These are phyloP conservation scores for Metarhizium guizhouense DNA, from an alignment of 2,329 filamentous ascomycete genomes.

Conservation along the genomic window DNA sequence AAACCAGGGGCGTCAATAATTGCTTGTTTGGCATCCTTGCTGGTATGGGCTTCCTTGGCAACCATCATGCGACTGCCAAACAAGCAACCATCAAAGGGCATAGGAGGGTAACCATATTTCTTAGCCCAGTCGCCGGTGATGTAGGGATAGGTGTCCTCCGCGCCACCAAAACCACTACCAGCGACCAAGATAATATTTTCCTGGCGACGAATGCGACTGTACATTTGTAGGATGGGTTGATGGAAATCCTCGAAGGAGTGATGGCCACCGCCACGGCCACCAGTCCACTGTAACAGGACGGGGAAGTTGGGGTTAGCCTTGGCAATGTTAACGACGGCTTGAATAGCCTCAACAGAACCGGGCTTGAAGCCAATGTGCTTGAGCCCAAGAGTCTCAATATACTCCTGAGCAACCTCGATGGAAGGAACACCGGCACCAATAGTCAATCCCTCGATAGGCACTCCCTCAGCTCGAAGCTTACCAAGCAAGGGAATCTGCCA, in stretches of 20 bases:
- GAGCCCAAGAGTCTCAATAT: conserved; percentile 84
- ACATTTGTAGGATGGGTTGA: conserved; percentile 84
- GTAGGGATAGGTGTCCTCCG: conserved; percentile 88
- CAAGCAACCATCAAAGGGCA: conserved; percentile 89
- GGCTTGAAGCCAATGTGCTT: conserved; percentile 96
- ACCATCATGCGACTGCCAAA: conserved; percentile 95
- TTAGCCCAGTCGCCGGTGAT: conserved; percentile 83
- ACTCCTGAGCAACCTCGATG: conserved; percentile 85
- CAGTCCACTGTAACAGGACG: conserved; percentile 91
- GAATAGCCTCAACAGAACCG: conserved; percentile 79
- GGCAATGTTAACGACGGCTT: conserved; percentile 84
- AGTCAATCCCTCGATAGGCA: conserved; percentile 84
- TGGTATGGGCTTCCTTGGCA: conserved; percentile 84
- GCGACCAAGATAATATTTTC: conserved; percentile 84
- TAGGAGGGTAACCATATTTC: conserved; percentile 77
- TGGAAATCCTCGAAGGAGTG: conserved; percentile 96
- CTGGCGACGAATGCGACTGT: conserved; percentile 74
- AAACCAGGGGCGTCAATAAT: conserved; percentile 81
- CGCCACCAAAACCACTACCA: conserved; percentile 83
- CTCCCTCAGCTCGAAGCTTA: conserved; percentile 71
- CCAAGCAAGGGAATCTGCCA: conserved; percentile 87
- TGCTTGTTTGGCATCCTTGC: conserved; percentile 77
- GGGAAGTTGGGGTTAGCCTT: conserved; percentile 91
- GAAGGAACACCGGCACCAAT: conserved; percentile 92
- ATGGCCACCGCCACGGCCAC: conserved; percentile 85